A percentile compares a stretch with the other conserved stretches of the same genome.
These are phyloP conservation scores for Tricholomella constricta DNA, from an alignment of 768 basidiomycete species.

Conservation along the genomic window DNA sequence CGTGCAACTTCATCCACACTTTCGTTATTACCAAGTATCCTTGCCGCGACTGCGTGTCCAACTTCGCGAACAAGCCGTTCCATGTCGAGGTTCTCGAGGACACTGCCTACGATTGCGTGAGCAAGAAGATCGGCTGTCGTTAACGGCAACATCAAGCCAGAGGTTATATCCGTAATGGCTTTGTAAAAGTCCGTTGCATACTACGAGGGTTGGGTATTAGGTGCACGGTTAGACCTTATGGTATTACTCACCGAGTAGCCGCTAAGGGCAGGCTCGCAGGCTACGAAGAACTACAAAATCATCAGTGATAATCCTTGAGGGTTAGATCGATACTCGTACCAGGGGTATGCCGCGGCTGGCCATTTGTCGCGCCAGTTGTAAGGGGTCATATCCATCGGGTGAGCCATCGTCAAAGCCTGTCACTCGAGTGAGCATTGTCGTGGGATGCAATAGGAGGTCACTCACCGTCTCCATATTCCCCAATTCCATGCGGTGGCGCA, in stretches of 20 bases:
- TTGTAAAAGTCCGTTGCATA: conserved; percentile 94
- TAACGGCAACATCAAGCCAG: conserved; percentile 93
- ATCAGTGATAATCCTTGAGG: conserved; percentile 9
- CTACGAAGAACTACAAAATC: conserved; percentile 86
- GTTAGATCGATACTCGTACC: conserved; percentile 39
- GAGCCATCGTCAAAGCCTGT: conserved; percentile 92
- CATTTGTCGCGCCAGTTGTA: conserved; percentile 87
- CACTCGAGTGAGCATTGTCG: conserved; percentile 15
- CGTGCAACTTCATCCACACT: conserved; percentile 96
- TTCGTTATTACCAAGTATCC: conserved; percentile 91
- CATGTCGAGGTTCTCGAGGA: conserved; percentile 98
- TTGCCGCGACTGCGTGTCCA: conserved; percentile 88
- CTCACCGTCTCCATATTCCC: conserved; percentile 94
- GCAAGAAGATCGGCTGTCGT: conserved; percentile 94
- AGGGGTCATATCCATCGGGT: conserved; percentile 90
- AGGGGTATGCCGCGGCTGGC: conserved; percentile 88
- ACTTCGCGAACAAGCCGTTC: conserved; percentile 94
- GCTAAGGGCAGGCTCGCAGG: conserved; percentile 94
- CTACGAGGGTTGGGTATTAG: conserved; percentile 33
- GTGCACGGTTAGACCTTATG: conserved; percentile 7
- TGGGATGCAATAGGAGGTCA: conserved; percentile 15
- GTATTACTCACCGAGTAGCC: conserved; percentile 74
- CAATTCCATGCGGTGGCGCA: conserved; percentile 96
- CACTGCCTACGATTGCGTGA: conserved; percentile 95
- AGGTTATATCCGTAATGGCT: conserved; percentile 90